phyloP scores from a whole-genome alignment of 2,329 filamentous ascomycete genomes.

The Phyllosticta ampelicida region DNA sequence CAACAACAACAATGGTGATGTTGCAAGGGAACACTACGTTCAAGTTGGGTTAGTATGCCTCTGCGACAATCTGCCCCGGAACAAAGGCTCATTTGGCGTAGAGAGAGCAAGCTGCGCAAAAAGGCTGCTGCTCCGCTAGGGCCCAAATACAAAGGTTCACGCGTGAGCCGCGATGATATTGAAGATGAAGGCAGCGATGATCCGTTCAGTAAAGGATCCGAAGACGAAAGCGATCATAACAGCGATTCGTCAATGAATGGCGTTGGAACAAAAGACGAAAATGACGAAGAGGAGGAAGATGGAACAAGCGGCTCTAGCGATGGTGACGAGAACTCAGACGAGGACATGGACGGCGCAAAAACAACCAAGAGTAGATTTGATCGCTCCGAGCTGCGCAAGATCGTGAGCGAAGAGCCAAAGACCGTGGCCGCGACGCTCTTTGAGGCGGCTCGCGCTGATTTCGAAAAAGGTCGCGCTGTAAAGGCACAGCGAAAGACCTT shows the following conservation, averaged over 20 bases:
- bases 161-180: slow-evolving; percentile 58
- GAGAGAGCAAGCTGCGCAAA: slow-evolving; percentile 74
- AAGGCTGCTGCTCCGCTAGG: slow-evolving; percentile 59
- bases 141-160: slow-evolving; percentile 67
- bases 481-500: slow-evolving; percentile 78
- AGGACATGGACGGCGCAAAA: slow-evolving; percentile 12
- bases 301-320: slow-evolving; percentile 24
- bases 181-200: slow-evolving; percentile 45
- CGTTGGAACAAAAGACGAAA: slow-evolving; percentile 42
- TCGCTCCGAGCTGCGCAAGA: slow-evolving; percentile 52
- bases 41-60: slow-evolving; percentile 49
- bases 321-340: slow-evolving; percentile 20
- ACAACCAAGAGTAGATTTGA: slow-evolving; percentile 15
- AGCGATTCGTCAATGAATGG: slow-evolving; percentile 35
- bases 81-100: slow-evolving; percentile 26
- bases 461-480: slow-evolving; percentile 75
- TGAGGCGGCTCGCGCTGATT: slow-evolving; percentile 62
- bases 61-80: not conserved
- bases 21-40: slow-evolving; percentile 79
- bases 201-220: slow-evolving; percentile 33
- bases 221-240: slow-evolving; percentile 36
- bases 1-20: too few species aligned
- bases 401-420: slow-evolving; percentile 59
- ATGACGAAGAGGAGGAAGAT: slow-evolving; percentile 28
- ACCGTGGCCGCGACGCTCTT: slow-evolving; percentile 53